Conservation (phyloP, 208 protist species). For the Acanthamoeba divionensis region DNA sequence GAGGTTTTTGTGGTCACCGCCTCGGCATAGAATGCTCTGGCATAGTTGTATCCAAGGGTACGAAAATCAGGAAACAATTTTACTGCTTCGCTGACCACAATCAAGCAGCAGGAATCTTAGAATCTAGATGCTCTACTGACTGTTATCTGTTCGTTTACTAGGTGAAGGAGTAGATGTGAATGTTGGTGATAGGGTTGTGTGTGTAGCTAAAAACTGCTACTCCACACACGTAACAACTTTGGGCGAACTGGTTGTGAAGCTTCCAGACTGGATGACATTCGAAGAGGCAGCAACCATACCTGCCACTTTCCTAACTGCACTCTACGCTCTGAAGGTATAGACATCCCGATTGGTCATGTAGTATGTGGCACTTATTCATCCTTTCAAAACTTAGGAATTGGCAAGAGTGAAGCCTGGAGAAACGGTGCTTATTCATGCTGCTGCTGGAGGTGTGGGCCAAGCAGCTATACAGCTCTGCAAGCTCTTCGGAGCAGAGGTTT, state of each 20-base stretch:
- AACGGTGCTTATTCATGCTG: constrained; percentile 31
- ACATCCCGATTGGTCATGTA: no score
- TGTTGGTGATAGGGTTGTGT: constrained; percentile 73
- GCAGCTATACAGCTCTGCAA: constrained; percentile 43
- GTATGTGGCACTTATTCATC: no score
- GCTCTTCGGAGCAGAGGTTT: constrained; percentile 34
- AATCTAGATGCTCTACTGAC: no score
- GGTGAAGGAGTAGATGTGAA: constrained; percentile 45
- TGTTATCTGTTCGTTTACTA: no score
- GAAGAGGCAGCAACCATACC: constrained; percentile 69
- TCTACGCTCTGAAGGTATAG: constrained; percentile 35
- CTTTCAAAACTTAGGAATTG: no score
- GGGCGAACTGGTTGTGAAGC: constrained; percentile 33
- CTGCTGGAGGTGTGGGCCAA: constrained; percentile 42
- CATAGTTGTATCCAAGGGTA: constrained; percentile 61
- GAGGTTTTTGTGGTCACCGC: neutral
- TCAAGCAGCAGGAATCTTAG: no score
- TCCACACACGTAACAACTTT: constrained; percentile 41
- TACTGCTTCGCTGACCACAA: no score
- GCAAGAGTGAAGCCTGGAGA: constrained; percentile 7
- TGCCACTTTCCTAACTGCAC: constrained; percentile 62
- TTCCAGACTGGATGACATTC: constrained; percentile 55
- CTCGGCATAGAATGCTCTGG: constrained; percentile 77
- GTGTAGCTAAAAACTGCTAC: constrained; percentile 60
- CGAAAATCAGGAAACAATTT: no score